Base-by-base conservation (phyloP, 2,329 filamentous ascomycete species). In the Ophiocordyceps polyrhachis-furcata region DNA sequence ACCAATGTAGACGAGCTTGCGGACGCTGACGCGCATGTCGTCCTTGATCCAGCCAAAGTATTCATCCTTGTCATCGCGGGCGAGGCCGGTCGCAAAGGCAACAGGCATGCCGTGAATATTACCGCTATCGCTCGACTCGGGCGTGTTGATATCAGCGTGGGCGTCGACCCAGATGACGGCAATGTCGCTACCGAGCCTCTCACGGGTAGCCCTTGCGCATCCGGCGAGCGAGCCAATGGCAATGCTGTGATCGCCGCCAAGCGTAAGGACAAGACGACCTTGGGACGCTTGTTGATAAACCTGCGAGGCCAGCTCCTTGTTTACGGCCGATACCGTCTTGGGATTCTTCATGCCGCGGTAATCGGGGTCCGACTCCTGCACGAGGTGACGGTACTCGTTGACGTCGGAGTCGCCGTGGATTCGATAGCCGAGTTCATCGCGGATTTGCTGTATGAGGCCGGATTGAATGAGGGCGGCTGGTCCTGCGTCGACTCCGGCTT, bases 101-200 rank as follows among this genome's bases (percentile, higher is more conserved):
- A 96, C 83, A 2, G 91, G 91, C 91, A 98, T 98, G 54, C 91
- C 91, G 66, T 98, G 91, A 50, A 98, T 83, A 65, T 96, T 96
- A 31, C 91, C 91, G 52, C 83, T 91, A 40, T 74, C 83, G 51
- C 82, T 89, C 42, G 77, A 81, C 73, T 96, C 88, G 44, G 89
- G 91, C 1, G 84, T 87, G 68, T 98, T 98, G 70, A 98, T 95
- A 63, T 98, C 91, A 45, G 89, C 82, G 63, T 98, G 91, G 23
- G 91, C 91, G 63, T 98, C 91, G 29, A 98, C 91, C 91, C 91
- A 98, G 61, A 98, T 93, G 47, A 98, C 85, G 13, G 87, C 91
- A 50, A 95, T 79, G 55, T 96, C 89, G 46, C 81, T 73, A 41
- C 69, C 76, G 47, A 93, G 67, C 17, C 89, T 70, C 70, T 98